Evolutionary conservation across 2,329 filamentous ascomycete genomes (phyloP), one percentile per base, ranked within the genome.

Genomic region (Bipolaris zeicola): DNA sequence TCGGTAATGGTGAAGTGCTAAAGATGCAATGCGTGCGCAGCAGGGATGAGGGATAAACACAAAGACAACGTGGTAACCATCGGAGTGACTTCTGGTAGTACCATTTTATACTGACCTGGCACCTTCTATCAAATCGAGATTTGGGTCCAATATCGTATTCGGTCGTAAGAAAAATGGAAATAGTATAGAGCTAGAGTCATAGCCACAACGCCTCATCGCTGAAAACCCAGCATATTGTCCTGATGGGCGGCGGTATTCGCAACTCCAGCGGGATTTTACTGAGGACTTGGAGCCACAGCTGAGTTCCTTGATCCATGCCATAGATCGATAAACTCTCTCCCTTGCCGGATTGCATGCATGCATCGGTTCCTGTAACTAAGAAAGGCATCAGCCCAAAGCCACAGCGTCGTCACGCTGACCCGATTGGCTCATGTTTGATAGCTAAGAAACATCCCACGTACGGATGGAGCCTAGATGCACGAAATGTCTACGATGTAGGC

Each of bases 131-230:
- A n/a, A 36, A 6, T 6, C 13, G 13, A 6, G 5, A 3, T 36
- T 36, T 36, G 13, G 34, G 34, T 8, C 13, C 13, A 36, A 36
- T 36, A 36, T 41, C 38, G 6, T 22, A 24, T 11, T 24, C 18
- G 8, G 13, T 24, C 38, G 7, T 28, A 3, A n/a, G 20, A 20
- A 8, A 5, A 3, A 22, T 28, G 13, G 20, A 8, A 5, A 44
- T 14, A 16, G 5, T 20, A 34, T 10, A 44, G 20, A 34, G 2
- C 20, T 10, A 44, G 10, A 7, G 7, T 33, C 22, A 37, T n/a
- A 51, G 49, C 49, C 20, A 43, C 31, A 14, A 44, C 11, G 49
- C 49, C 49, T 44, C 31, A 16, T 44, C 10, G 10, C 43, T 20
- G 28, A 20, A 26, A 44, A 37, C 24, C 42, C 38, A 41, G 7